A percentile compares a stretch with the other conserved stretches of the same genome.
Conservation (phyloP, 2,329 filamentous ascomycete genomes). For the Xylariales sp. region DNA sequence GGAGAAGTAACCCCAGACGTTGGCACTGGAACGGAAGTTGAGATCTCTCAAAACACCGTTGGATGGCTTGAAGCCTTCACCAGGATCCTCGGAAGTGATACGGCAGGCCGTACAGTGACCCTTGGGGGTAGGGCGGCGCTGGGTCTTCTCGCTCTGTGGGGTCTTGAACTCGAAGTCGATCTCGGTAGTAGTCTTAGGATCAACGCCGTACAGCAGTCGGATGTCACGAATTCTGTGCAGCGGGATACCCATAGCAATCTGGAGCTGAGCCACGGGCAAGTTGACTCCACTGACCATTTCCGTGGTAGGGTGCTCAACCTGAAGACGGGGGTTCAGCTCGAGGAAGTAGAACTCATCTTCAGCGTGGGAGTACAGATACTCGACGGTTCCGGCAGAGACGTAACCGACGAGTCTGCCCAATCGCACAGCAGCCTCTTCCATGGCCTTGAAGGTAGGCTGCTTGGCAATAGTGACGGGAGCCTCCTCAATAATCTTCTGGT, state of each 20-base stretch:
- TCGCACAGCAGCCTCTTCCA: constrained; percentile 95
- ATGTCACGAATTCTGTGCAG: constrained; percentile 95
- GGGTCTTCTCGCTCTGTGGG: constrained; percentile 74
- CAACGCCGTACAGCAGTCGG: constrained; percentile 89
- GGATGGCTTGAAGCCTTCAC: constrained; percentile 98
- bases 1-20: constrained; percentile 99
- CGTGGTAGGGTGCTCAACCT: constrained; percentile 98
- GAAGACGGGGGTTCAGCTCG: constrained; percentile 96
- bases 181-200: constrained; percentile 77
- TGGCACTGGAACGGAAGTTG: constrained; percentile 98
- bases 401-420: constrained; percentile 93
- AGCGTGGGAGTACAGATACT: constrained; percentile 96
- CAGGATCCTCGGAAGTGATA: constrained; percentile 98
- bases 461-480: constrained; percentile 96
- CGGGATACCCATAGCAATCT: constrained; percentile 98
- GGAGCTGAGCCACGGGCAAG: constrained; percentile 91
- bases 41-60: constrained; percentile 98
- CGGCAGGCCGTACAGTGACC: constrained; percentile 97
- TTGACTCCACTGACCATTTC: constrained; percentile 99
- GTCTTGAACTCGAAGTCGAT: constrained; percentile 97
- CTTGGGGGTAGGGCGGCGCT: constrained; percentile 88
- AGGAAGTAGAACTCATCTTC: constrained; percentile 99
- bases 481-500: constrained; percentile 99
- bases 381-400: constrained; percentile 96
- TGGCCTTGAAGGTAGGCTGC: constrained; percentile 81